Evolutionary conservation across 495 filamentous ascomycete species (phyloP), one percentile per base, ranked within the genome.

Genomic region (Monascus purpureus): DNA sequence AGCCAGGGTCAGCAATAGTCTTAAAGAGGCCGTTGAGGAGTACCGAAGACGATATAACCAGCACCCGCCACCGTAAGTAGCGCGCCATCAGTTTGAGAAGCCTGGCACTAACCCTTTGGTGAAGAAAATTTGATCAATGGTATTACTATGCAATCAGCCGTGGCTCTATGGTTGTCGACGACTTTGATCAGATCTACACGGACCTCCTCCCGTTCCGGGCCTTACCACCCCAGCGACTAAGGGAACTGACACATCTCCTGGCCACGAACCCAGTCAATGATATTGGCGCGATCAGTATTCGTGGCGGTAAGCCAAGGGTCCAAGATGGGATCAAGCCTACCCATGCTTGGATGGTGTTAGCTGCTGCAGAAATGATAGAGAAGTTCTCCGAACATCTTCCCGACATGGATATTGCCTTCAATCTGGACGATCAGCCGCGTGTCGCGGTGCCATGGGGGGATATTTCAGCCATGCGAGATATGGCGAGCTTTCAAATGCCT

Each of bases 351-450:
- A 77, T 55, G 57, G 61, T 77, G 9, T 48, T 61, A 16, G 70
- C 68, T 20, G 67, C 81, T 17, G 63, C 65, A 9, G 55, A 67
- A 0, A 74, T 84, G 60, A 75, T 86, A 25, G 61, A 73, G 22
- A 55, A 65, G 1, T 88, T 87, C 34, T 63, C 66, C n/a, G 41
- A 77, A 36, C 63, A 77, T 41, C 64, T 92, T 4, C 82, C 81
- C 1, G 70, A 82, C 32, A 82, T 92, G 80, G 77, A 83, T 37
- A 53, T 92, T 22, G 76, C 78, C 0, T 75, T 92, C 55, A 92
- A 90, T 47, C 43, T 84, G 15, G 72, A 82, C 26, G 79, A 86
- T 41, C 69, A 81, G 40, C 80, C 82, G n/a, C 65, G 81, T 9
- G 68, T 87, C 4, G 63, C 83, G 1, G 72, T 82, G 1, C 75